These are phyloP conservation scores for Globisporangium polare DNA, from an alignment of 352 stramenopile genomes.

Conservation along the genomic window DNA sequence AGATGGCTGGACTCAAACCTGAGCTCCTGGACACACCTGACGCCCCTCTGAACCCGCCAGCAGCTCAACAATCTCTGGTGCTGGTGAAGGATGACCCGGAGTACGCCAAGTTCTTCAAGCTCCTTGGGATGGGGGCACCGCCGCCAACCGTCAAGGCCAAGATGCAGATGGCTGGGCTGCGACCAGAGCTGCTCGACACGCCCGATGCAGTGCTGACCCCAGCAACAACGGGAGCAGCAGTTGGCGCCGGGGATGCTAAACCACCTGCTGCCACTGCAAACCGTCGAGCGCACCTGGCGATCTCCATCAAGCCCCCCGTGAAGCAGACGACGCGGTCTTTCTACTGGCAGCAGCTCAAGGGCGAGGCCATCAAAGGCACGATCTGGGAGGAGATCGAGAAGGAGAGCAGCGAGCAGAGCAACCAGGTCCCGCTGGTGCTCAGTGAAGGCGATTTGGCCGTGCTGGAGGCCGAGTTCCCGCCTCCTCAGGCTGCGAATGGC, in stretches of 20 bases:
- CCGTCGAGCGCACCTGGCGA: slow-evolving; percentile 44
- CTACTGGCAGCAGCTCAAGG: slow-evolving; percentile 73
- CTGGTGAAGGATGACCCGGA: slow-evolving; percentile 63
- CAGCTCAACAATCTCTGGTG: slow-evolving; percentile 14
- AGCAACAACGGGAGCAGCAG: slow-evolving; percentile 15
- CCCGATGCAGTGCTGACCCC: slow-evolving; percentile 8
- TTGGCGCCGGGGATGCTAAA: slow-evolving; percentile 8
- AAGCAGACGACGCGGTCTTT: slow-evolving; percentile 65
- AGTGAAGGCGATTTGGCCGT: slow-evolving; percentile 43
- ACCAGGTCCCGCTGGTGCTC: slow-evolving; percentile 41
- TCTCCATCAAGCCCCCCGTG: slow-evolving; percentile 56
- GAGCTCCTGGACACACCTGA: slow-evolving; percentile 75
- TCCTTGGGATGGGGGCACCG: slow-evolving; percentile 56
- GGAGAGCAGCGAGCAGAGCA: slow-evolving; percentile 49
- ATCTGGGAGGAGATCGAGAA: slow-evolving; percentile 78
- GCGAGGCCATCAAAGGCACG: slow-evolving; percentile 58
- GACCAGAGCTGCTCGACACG: slow-evolving; percentile 42
- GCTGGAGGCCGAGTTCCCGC: slow-evolving; percentile 63
- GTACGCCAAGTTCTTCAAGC: slow-evolving; percentile 78
- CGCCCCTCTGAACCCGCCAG: slow-evolving; percentile 14
- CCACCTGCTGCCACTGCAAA: slow-evolving; percentile 11
- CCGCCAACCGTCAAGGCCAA: slow-evolving; percentile 51
- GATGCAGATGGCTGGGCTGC: slow-evolving; percentile 61
- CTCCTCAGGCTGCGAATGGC: slow-evolving; percentile 33
- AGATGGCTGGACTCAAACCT: slow-evolving; percentile 45